phyloP scores from a whole-genome alignment of 1,139 yeast genomes.

The Protomyces gravidus region DNA sequence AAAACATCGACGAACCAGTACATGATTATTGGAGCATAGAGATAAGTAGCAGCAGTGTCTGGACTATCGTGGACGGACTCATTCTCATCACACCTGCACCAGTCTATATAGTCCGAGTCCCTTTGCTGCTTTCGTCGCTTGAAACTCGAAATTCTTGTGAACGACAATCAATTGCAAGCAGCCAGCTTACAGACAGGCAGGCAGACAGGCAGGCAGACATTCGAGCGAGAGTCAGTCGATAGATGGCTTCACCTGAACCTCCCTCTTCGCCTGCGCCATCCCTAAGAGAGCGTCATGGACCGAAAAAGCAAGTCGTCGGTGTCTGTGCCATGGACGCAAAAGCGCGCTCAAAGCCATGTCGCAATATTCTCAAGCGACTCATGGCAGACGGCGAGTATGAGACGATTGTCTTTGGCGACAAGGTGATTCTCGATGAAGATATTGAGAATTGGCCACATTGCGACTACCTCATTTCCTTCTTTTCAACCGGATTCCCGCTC shows the following conservation, averaged over 20 bases:
- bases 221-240: too few relatives aligned
- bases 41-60: too few relatives aligned
- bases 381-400: slow-evolving; percentile 74
- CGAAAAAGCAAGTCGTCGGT: slow-evolving; percentile 74
- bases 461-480: slow-evolving; percentile 87
- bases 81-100: too few relatives aligned
- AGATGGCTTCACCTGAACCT: background rate
- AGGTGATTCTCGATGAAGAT: slow-evolving; percentile 84
- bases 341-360: slow-evolving; percentile 91
- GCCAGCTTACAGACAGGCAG: too few relatives aligned
- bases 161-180: too few relatives aligned
- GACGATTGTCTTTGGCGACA: slow-evolving; percentile 94
- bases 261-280: background rate
- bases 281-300: background rate
- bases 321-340: slow-evolving; percentile 99
- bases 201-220: too few relatives aligned
- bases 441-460: slow-evolving; percentile 99
- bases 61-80: too few relatives aligned
- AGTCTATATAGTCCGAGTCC: too few relatives aligned
- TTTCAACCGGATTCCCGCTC: slow-evolving; percentile 92
- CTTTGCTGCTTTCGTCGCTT: too few relatives aligned
- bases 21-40: too few relatives aligned
- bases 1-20: too few relatives aligned
- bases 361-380: slow-evolving; percentile 79
- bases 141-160: too few relatives aligned